A percentile compares a stretch with the other conserved stretches of the same genome.
Evolutionary conservation across 805 yeast genomes (phyloP).

Genomic region (Zygoascus biomembranicola): DNA sequence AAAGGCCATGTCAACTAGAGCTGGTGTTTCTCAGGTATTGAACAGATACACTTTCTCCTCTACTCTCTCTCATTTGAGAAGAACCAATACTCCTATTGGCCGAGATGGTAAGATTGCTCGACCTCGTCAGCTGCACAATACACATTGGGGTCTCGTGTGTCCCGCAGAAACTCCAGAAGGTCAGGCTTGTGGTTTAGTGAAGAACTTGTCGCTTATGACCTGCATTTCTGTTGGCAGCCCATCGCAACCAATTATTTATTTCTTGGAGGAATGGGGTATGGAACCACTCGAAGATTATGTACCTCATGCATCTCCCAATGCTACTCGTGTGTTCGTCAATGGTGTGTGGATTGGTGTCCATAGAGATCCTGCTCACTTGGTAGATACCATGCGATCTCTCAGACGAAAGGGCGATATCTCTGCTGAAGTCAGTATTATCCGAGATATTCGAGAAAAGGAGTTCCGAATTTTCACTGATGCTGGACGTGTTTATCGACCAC

Average conservation of each 20-base stretch:
- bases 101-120: slow-evolving; percentile 98
- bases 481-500: slow-evolving; percentile 95
- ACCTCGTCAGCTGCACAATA: slow-evolving; percentile 97
- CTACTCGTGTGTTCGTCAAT: slow-evolving; percentile 90
- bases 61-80: slow-evolving; percentile 95
- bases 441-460: slow-evolving; percentile 95
- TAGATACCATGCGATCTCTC: slow-evolving; percentile 80
- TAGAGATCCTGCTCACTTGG: slow-evolving; percentile 88
- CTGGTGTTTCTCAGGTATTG: slow-evolving; percentile 98
- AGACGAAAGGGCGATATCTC: slow-evolving; percentile 94
- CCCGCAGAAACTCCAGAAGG: slow-evolving; percentile 99
- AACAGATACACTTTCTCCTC: slow-evolving; percentile 97
- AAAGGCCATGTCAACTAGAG: slow-evolving; percentile 97
- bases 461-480: slow-evolving; percentile 96
- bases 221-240: slow-evolving; percentile 97
- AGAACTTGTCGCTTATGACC: slow-evolving; percentile 91
- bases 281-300: slow-evolving; percentile 94
- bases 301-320: slow-evolving; percentile 84
- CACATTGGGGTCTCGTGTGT: slow-evolving; percentile 99
- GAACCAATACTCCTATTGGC: slow-evolving; percentile 98
- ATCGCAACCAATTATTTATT: slow-evolving; percentile 88
- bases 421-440: slow-evolving; percentile 91
- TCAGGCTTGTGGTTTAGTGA: slow-evolving; percentile 99
- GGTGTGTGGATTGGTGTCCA: slow-evolving; percentile 99
- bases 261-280: slow-evolving; percentile 98